Conservation (phyloP, 805 yeast species). For the Barnettozyma sucrosica region DNA sequence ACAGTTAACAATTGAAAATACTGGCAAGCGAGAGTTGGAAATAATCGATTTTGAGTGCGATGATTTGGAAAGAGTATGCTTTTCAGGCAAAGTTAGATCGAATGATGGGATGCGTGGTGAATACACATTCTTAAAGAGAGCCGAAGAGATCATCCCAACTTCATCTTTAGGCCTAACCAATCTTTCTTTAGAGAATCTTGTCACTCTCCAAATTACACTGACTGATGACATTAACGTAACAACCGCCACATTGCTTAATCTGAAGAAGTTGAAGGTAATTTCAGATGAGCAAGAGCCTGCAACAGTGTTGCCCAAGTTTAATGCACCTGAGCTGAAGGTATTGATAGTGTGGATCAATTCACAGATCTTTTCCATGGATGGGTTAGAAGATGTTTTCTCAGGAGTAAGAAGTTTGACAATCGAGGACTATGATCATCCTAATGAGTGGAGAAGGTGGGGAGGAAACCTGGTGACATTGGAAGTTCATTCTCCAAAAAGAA, state of each 20-base stretch:
- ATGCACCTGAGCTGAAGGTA: not conserved
- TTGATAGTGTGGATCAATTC: not conserved
- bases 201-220: not conserved
- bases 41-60: not conserved
- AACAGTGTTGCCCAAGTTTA: not conserved
- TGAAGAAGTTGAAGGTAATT: not conserved
- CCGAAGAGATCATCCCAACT: not conserved
- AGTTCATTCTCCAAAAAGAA: not conserved
- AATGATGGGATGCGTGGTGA: not conserved
- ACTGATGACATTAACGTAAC: not conserved
- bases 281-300: not conserved
- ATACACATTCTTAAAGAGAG: not conserved
- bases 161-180: not conserved
- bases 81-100: not conserved
- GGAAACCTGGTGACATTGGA: not conserved
- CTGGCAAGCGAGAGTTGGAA: not conserved
- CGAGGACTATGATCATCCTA: conserved; percentile 1
- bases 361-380: not conserved
- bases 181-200: not conserved
- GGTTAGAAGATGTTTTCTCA: not conserved
- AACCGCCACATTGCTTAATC: not conserved
- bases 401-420: not conserved
- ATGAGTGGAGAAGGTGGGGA: not conserved
- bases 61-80: not conserved
- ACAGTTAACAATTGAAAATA: not conserved